These are phyloP conservation scores for Kuraishia hungarica DNA, from an alignment of 805 yeast species.

Conservation along the genomic window DNA sequence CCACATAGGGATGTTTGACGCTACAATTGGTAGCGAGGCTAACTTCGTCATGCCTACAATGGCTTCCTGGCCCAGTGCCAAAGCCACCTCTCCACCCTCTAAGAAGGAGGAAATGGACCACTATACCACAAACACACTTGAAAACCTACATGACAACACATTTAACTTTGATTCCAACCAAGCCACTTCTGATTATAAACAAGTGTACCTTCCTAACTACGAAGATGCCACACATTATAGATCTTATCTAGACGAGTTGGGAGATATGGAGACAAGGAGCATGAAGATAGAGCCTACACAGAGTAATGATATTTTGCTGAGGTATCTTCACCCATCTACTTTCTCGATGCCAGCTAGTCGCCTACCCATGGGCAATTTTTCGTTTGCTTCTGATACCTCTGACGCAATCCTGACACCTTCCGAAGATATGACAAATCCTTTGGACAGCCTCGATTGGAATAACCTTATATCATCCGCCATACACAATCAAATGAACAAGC, in stretches of 20 bases:
- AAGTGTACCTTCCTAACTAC: not conserved
- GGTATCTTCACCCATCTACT: not conserved
- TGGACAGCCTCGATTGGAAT: not conserved
- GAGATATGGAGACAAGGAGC: not conserved
- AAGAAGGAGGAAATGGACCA: not conserved
- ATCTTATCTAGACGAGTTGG: not conserved
- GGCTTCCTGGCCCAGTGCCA: not conserved
- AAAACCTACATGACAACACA: not conserved
- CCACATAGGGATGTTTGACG: not conserved
- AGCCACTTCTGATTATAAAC: not conserved
- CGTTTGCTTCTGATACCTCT: not conserved
- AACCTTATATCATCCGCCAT: not conserved
- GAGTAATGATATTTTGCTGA: not conserved
- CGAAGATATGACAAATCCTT: not conserved
- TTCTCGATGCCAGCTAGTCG: not conserved
- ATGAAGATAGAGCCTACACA: not conserved
- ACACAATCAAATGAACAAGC: not conserved
- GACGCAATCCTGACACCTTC: not conserved
- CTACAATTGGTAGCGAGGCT: not conserved
- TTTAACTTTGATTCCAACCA: not conserved
- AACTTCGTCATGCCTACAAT: not conserved
- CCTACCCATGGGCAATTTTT: not conserved
- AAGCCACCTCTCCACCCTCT: not conserved
- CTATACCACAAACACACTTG: not conserved
- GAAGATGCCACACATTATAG: not conserved